A percentile compares a stretch with the other conserved stretches of the same genome.
These are phyloP conservation scores for Cladosporium oxysporum DNA, from an alignment of 2,329 filamentous ascomycete genomes.

Conservation along the genomic window DNA sequence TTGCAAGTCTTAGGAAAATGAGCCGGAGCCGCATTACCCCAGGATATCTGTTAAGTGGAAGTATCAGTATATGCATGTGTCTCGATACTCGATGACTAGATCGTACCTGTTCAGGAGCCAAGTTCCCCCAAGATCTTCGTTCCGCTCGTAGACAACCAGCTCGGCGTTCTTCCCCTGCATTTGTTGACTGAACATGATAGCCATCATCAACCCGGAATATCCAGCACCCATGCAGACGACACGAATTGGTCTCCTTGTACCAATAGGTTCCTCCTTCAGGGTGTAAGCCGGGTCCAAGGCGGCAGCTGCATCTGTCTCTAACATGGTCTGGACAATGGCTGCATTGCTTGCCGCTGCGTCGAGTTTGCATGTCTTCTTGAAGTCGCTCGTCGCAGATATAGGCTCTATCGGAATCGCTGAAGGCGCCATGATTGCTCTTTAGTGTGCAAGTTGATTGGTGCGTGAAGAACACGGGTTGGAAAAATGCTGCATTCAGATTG, in stretches of 20 bases:
- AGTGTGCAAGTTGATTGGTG: neutral
- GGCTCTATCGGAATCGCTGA: neutral
- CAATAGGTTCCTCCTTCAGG: neutral
- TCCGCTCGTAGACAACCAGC: constrained; percentile 44
- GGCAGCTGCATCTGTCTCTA: neutral
- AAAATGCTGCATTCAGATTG: neutral
- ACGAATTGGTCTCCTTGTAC: neutral
- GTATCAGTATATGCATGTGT: neutral
- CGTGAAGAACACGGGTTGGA: neutral
- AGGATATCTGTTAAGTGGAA: neutral
- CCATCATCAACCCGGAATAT: neutral
- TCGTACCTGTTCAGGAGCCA: constrained; percentile 55
- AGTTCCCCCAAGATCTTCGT: constrained; percentile 50
- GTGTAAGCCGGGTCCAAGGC: constrained; percentile 3
- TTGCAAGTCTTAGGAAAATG: neutral
- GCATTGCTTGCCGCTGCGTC: neutral
- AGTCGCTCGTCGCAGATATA: neutral
- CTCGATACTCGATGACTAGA: constrained; percentile 44
- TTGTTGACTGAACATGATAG: constrained; percentile 4
- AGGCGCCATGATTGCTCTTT: neutral
- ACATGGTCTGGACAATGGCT: neutral
- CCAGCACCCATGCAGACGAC: constrained; percentile 8
- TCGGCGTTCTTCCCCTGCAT: constrained; percentile 7
- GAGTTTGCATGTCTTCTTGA: neutral
- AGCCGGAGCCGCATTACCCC: neutral